Evolutionary conservation across 306 rosid species (phyloP).

Genomic region (Acacia confusa): DNA sequence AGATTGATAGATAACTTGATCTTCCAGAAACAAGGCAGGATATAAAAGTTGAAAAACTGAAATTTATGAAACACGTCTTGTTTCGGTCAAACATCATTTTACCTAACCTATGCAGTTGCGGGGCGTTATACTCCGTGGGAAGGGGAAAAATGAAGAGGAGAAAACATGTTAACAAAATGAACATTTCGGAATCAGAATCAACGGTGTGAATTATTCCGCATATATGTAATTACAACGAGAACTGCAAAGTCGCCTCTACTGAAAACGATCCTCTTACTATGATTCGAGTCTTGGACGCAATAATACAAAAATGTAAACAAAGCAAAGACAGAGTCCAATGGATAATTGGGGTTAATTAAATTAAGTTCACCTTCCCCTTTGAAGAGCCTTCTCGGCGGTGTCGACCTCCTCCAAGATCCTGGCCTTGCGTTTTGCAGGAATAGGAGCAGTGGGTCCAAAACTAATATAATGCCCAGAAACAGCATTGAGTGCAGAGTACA

Average conservation of each 20-base stretch:
- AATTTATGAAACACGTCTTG: not conserved
- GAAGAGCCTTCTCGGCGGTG: conserved; percentile 79
- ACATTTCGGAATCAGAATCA: not conserved
- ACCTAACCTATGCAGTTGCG: not conserved
- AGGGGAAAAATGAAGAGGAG: not conserved
- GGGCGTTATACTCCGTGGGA: not conserved
- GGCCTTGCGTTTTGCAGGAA: conserved; percentile 75
- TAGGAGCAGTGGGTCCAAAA: conserved; percentile 92
- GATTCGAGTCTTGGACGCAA: conserved; percentile 5
- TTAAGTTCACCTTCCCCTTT: conserved; percentile 67
- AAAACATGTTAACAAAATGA: not conserved
- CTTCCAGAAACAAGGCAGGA: not conserved
- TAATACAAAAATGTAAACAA: conserved; percentile 13
- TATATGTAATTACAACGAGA: conserved; percentile 6
- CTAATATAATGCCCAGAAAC: conserved; percentile 93
- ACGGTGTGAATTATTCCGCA: not conserved
- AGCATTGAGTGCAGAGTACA: conserved; percentile 88
- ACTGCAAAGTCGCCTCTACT: conserved; percentile 15
- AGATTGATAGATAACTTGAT: not conserved
- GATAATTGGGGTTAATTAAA: not conserved
- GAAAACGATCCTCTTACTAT: conserved; percentile 29
- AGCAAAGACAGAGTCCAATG: not conserved
- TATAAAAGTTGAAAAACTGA: not conserved
- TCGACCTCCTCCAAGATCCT: conserved; percentile 92
- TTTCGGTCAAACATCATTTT: not conserved